Percentiles rank a stretch among this genome's conserved stretches.
phyloP scores from a whole-genome alignment of 176 grass and related monocot species.

The Alopecurus myosuroides region DNA sequence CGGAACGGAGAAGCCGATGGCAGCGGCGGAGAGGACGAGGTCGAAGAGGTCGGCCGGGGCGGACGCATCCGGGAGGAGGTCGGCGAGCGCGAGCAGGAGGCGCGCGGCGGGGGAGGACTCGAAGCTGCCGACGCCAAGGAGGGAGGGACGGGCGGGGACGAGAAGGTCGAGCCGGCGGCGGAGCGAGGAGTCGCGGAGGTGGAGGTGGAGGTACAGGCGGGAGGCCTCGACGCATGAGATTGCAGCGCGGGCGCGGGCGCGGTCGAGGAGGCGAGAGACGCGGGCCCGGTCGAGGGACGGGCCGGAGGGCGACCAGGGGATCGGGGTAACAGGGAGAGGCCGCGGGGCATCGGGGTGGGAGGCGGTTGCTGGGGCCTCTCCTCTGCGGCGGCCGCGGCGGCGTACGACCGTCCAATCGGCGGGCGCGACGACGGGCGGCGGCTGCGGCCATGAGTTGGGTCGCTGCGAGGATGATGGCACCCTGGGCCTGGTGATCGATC shows the following conservation, averaged over 20 bases:
- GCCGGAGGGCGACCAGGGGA: constrained; percentile 45
- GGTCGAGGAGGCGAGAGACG: constrained; percentile 32
- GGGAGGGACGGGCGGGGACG: constrained; percentile 8
- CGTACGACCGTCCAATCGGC: constrained; percentile 45
- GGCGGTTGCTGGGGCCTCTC: neutral
- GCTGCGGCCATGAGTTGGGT: neutral
- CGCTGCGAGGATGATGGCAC: neutral
- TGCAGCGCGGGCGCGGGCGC: constrained; percentile 30
- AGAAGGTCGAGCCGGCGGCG: constrained; percentile 22
- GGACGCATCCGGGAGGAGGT: constrained; percentile 29
- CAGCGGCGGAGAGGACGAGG: constrained; percentile 59
- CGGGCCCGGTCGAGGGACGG: constrained; percentile 37
- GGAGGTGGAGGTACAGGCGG: constrained; percentile 42
- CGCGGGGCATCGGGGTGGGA: neutral
- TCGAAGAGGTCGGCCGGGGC: constrained; percentile 59
- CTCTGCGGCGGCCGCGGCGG: constrained; percentile 6
- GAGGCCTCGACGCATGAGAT: constrained; percentile 41
- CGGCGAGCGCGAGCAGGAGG: constrained; percentile 61
- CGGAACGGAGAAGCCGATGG: constrained; percentile 52
- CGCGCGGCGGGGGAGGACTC: constrained; percentile 47
- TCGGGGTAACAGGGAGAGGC: constrained; percentile 6
- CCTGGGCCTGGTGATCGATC: neutral
- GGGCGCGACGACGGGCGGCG: neutral
- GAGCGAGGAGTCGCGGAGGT: constrained; percentile 16
- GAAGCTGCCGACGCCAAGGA: constrained; percentile 81